phyloP scores from a whole-genome alignment of 2,329 filamentous ascomycete species.

The Botrytis fabae region DNA sequence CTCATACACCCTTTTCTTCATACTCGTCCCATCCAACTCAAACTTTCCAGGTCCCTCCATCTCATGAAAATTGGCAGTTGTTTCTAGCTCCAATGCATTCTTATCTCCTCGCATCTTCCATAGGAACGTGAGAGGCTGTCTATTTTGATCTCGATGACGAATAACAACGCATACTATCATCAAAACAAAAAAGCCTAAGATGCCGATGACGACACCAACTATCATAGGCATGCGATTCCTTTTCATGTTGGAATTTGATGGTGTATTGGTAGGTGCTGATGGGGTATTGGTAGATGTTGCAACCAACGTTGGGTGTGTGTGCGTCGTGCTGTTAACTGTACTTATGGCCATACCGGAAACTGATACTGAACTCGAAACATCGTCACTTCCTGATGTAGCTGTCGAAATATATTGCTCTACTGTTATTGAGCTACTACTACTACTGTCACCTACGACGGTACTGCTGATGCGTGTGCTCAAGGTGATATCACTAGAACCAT shows the following conservation, averaged over 20 bases:
- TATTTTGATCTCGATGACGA: neutral
- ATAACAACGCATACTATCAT: neutral
- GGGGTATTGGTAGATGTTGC: neutral
- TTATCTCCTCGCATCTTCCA: conserved; percentile 3
- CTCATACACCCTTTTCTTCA: neutral
- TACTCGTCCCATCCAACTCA: conserved; percentile 13
- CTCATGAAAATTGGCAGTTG: conserved; percentile 8
- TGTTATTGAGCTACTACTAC: neutral
- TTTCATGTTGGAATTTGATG: neutral
- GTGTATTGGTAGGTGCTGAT: neutral
- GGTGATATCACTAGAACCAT: neutral
- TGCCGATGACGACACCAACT: conserved; percentile 2
- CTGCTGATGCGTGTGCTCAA: neutral
- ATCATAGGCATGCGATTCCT: neutral
- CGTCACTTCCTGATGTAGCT: neutral
- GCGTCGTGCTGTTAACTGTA: neutral
- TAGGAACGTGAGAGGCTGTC: neutral
- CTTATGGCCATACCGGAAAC: neutral
- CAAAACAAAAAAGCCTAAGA: neutral
- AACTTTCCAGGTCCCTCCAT: conserved; percentile 15
- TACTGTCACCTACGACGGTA: neutral
- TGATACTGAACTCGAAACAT: neutral
- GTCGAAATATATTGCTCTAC: neutral
- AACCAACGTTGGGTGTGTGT: neutral
- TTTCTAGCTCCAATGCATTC: conserved; percentile 12